Base-by-base conservation (phyloP, 495 filamentous ascomycete species). In the Neurospora sp. region DNA sequence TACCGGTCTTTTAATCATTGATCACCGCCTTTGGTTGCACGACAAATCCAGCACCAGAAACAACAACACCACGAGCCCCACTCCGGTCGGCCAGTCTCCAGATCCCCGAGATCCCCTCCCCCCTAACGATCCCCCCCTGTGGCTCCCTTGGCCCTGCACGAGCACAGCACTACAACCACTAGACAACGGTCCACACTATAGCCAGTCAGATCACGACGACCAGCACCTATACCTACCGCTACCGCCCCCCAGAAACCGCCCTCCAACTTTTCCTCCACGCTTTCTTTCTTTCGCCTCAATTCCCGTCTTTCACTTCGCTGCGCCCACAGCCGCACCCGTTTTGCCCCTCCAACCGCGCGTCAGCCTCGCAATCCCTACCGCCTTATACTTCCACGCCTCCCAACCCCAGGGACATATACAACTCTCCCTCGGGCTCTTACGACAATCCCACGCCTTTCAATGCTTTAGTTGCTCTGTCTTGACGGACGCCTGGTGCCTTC, bases 381-480 rank as follows among this genome's bases (percentile, higher is more conserved):
- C 79, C 79, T 72, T 75, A 79, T 69, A 70, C 74, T 75, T 69
- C 12, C 14, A 31, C 66, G 75, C 76, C 78, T 79, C 74, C 73
- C 78, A 68, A 68, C 69, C 53, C 66, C 70, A 71, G 70, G 48
- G 61, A 69, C 70, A 68, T 42, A 66, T 53, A 69, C 71, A 75
- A 72, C 70, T 75, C 74, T 61, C 39, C 53, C 27, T 66, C 73
- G 37, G 69, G 42, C 59, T 73, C 61, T 39, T n/a, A 66, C 40
- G 68, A 75, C 37, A 66, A 59, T 27, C 40, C 70, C 35, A 73
- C 79, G 75, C 70, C 75, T 76, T 70, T 70, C 72, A 84, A 66
- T 83, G 81, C 81, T 80, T 78, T 84, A 84, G 80, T 75, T 73
- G 73, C 76, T 75, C 73, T 72, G 70, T 68, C 71, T 76, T 71